Percentiles rank a stretch among this genome's conserved stretches.
These are phyloP conservation scores for Zygnema circumcarinatum DNA, from an alignment of 139 green algal species.

Conservation along the genomic window DNA sequence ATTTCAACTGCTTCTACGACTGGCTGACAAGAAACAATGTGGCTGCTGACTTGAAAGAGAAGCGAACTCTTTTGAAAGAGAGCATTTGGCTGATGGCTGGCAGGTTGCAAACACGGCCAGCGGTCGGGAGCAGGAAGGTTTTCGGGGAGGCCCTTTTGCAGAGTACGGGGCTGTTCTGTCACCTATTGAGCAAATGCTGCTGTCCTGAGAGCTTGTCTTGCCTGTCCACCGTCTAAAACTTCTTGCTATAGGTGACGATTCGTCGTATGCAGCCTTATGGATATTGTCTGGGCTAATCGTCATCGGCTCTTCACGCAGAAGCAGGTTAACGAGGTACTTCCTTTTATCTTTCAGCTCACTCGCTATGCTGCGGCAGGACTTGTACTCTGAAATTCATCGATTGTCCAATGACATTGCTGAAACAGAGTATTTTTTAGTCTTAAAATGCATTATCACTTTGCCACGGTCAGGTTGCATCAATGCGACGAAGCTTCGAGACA, in stretches of 20 bases:
- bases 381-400: no score
- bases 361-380: no score
- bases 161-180: not conserved
- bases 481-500: not conserved
- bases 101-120: constrained; percentile 19
- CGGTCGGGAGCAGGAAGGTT: constrained; percentile 6
- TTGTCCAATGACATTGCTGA: no score
- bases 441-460: no score
- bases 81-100: not conserved
- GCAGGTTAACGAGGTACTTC: not conserved
- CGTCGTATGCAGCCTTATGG: constrained; percentile 2
- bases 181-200: not conserved
- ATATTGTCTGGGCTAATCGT: not conserved
- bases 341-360: not conserved
- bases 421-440: no score
- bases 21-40: not conserved
- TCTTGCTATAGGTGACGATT: no score
- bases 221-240: not conserved
- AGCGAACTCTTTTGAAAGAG: not conserved
- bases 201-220: not conserved
- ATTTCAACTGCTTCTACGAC: not conserved
- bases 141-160: not conserved
- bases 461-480: not conserved
- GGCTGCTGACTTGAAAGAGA: not conserved
- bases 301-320: constrained; percentile 5